These are phyloP conservation scores for Haplosporangium sp. DNA, from an alignment of 371 early-diverging fungal species.

Conservation along the genomic window DNA sequence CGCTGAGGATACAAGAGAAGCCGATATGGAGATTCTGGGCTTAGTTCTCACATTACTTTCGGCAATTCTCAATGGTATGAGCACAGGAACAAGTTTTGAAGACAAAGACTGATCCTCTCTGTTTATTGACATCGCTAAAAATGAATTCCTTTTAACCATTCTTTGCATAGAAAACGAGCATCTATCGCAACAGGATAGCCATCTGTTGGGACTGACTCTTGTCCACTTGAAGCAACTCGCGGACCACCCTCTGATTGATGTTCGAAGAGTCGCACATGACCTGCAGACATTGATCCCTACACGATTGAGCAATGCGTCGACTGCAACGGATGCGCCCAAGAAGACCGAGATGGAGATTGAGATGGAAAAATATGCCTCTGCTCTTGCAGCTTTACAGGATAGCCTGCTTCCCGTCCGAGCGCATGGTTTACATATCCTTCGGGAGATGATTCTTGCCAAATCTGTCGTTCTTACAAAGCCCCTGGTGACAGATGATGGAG, in stretches of 20 bases:
- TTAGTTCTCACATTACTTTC: slow-evolving; percentile 67
- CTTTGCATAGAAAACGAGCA: slow-evolving; percentile 62
- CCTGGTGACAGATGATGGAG: slow-evolving; percentile 5
- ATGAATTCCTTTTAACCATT: background rate
- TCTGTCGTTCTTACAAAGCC: slow-evolving; percentile 56
- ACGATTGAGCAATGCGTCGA: slow-evolving; percentile 16
- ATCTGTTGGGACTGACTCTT: slow-evolving; percentile 61
- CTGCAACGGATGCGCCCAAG: slow-evolving; percentile 5
- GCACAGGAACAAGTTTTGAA: background rate
- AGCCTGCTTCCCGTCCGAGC: slow-evolving; percentile 89
- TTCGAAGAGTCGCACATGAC: slow-evolving; percentile 70
- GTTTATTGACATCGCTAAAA: background rate
- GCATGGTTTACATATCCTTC: slow-evolving; percentile 84
- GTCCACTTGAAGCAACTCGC: slow-evolving; percentile 68
- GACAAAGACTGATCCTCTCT: background rate
- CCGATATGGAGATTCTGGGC: slow-evolving; percentile 66
- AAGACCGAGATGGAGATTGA: slow-evolving; percentile 57
- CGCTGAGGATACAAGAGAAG: slow-evolving; percentile 56
- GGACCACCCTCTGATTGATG: slow-evolving; percentile 61
- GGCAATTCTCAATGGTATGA: slow-evolving; percentile 60
- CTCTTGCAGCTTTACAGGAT: slow-evolving; percentile 82
- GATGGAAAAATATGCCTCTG: slow-evolving; percentile 71
- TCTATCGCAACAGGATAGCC: slow-evolving; percentile 59
- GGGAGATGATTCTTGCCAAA: slow-evolving; percentile 78
- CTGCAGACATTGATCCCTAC: slow-evolving; percentile 64